These are phyloP conservation scores for Fusarium agapanthi DNA, from an alignment of 2,329 filamentous ascomycete species.

Conservation along the genomic window DNA sequence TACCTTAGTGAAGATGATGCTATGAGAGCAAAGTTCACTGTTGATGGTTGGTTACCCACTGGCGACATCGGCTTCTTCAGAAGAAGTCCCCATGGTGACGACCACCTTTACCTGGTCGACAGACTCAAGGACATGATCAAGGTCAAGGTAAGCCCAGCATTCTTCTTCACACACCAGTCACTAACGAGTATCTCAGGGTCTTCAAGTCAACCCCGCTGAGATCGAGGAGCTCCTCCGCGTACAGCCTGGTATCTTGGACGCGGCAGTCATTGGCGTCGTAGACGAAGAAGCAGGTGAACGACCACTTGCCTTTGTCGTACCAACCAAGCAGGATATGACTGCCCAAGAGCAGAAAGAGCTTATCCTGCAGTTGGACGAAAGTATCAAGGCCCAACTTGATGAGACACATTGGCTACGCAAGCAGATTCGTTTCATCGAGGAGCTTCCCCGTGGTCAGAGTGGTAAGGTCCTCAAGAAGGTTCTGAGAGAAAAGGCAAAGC, in stretches of 20 bases:
- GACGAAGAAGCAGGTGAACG: neutral
- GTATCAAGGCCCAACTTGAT: neutral
- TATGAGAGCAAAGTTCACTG: neutral
- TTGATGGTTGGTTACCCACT: neutral
- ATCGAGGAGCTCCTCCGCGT: neutral
- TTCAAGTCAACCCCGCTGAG: neutral
- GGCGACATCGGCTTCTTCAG: neutral
- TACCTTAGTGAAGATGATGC: neutral
- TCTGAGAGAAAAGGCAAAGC: neutral
- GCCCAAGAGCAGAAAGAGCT: neutral
- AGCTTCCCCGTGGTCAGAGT: neutral
- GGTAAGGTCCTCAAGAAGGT: neutral
- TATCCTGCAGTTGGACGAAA: neutral
- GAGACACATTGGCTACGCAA: neutral
- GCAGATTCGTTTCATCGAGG: neutral
- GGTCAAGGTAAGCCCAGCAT: neutral
- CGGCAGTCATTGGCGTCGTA: neutral
- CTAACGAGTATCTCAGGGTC: neutral
- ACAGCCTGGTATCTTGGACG: neutral
- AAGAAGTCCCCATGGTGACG: neutral
- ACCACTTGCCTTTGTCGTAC: neutral
- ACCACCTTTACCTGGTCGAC: neutral
- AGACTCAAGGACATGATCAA: neutral
- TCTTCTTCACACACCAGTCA: rapidly evolving
- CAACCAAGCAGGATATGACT: neutral